Evolutionary conservation across 192 early-diverging fungal species (phyloP).

Genomic region (Lunasporangiospora selenospora): DNA sequence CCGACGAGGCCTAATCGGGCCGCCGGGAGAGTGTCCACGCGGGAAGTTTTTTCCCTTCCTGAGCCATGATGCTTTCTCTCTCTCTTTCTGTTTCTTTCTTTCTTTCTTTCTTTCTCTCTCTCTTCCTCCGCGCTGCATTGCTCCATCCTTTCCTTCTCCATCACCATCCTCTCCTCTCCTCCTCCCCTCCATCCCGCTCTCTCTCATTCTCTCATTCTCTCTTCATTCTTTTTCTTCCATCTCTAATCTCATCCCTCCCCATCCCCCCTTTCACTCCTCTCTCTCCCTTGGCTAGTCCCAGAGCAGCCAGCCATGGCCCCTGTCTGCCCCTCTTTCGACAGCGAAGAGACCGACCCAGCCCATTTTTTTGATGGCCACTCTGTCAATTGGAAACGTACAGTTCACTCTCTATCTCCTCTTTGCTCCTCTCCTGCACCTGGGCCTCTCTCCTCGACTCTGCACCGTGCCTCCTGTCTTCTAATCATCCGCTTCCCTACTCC

Average conservation of each 20-base stretch:
- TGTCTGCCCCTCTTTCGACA: conserved; percentile 23
- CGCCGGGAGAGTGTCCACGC: too few species aligned
- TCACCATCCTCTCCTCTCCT: conserved; percentile 2
- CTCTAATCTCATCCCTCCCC: background rate
- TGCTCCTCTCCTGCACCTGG: background rate
- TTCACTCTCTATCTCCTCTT: background rate
- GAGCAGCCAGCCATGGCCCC: conserved; percentile 7
- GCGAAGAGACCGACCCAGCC: conserved; percentile 13
- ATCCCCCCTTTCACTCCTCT: background rate
- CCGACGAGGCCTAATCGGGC: too few species aligned
- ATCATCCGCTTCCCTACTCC: background rate
- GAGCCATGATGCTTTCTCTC: too few species aligned
- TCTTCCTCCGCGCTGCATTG: too few species aligned
- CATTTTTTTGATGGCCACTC: conserved; percentile 32
- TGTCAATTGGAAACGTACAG: conserved; percentile 42
- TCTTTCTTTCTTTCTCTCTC: background rate
- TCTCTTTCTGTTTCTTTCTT: background rate
- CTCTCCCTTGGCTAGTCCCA: background rate
- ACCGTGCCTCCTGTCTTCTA: background rate
- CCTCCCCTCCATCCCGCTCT: background rate
- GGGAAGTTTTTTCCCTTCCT: too few species aligned
- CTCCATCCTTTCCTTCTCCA: background rate
- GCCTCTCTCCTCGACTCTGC: background rate
- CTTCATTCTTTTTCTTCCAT: too few species aligned
- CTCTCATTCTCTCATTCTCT: background rate